These are phyloP conservation scores for Talaromyces stipitatus DNA, from an alignment of 495 filamentous ascomycete species.

Conservation along the genomic window DNA sequence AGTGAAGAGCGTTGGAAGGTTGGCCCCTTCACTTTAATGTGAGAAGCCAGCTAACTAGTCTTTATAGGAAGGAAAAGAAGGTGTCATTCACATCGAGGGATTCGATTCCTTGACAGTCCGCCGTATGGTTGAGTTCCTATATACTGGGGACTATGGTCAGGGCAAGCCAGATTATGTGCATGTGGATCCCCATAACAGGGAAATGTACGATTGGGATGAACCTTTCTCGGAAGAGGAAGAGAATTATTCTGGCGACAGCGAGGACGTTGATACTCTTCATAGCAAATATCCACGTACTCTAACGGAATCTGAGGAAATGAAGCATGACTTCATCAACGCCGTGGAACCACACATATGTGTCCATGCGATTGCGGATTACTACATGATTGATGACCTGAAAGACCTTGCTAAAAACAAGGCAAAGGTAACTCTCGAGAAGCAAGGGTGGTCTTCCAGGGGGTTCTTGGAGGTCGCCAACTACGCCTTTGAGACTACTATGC, in stretches of 20 bases:
- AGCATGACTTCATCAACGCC: neutral
- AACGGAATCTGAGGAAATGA: too few relatives aligned
- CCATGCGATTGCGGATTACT: conserved; percentile 6
- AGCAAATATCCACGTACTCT: too few relatives aligned
- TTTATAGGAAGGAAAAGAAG: neutral
- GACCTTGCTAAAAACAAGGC: neutral
- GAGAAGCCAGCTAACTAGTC: neutral
- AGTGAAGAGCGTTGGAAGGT: neutral
- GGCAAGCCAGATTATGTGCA: neutral
- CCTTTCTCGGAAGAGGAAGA: too few relatives aligned
- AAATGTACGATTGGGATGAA: too few relatives aligned
- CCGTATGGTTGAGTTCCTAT: neutral
- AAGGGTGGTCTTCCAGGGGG: neutral
- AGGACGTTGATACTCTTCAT: too few relatives aligned
- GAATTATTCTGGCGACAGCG: too few relatives aligned
- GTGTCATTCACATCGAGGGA: neutral
- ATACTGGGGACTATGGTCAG: neutral
- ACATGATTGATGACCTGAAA: neutral
- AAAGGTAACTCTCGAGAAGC: neutral
- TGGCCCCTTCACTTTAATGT: neutral
- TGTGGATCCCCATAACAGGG: too few relatives aligned
- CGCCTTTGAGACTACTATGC: neutral
- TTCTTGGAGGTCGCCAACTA: neutral
- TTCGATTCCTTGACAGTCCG: neutral
- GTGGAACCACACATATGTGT: neutral